A percentile compares a stretch with the other conserved stretches of the same genome.
Evolutionary conservation across 2,329 filamentous ascomycete genomes (phyloP).

Genomic region (Bipolaris cookei): DNA sequence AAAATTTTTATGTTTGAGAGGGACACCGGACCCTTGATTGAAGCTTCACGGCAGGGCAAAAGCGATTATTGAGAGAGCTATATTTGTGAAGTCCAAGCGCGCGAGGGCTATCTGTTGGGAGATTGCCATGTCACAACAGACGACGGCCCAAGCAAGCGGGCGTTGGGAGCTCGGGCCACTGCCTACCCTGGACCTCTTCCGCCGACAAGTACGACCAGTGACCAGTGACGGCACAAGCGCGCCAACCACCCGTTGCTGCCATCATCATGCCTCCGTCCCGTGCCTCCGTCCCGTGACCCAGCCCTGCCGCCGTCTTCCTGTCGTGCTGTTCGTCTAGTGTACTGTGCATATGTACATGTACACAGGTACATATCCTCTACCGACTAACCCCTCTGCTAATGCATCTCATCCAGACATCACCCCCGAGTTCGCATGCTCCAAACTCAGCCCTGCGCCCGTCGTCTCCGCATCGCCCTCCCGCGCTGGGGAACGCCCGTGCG

Average conservation of each 20-base stretch:
- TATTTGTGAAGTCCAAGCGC: conserved; percentile 6
- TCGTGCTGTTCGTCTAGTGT: neutral
- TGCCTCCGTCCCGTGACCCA: conserved; percentile 2
- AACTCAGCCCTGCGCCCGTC: conserved; percentile 2
- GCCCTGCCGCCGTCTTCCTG: neutral
- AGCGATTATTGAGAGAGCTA: neutral
- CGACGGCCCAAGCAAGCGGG: conserved; percentile 10
- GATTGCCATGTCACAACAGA: conserved; percentile 21
- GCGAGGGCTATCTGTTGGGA: conserved; percentile 22
- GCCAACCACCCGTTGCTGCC: conserved; percentile 14
- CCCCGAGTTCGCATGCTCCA: neutral
- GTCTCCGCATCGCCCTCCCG: neutral
- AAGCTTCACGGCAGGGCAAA: neutral
- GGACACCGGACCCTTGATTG: neutral
- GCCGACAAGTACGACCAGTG: neutral
- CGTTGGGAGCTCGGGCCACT: conserved; percentile 21
- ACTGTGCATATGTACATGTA: neutral
- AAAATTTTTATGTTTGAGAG: neutral
- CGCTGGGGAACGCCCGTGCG: neutral
- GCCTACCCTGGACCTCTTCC: conserved; percentile 9
- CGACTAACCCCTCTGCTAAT: neutral
- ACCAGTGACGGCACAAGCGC: conserved; percentile 9
- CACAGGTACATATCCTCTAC: neutral
- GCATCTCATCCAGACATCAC: neutral
- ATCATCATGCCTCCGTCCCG: conserved; percentile 8